Base-by-base conservation (phyloP, 2,329 filamentous ascomycete genomes). In the Leptographium procerum region DNA sequence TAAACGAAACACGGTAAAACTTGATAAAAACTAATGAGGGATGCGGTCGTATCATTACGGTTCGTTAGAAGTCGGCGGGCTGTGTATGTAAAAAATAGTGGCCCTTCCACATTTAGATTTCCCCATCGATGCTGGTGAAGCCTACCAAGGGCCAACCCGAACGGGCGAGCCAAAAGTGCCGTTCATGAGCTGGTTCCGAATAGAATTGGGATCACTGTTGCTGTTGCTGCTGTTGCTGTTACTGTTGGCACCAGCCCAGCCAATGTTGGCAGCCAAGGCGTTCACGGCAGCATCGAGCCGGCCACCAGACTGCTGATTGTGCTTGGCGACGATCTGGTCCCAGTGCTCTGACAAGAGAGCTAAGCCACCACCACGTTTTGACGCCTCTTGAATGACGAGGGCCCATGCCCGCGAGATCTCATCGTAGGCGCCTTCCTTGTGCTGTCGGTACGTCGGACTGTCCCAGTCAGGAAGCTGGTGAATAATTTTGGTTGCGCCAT, bases 401-500 rank as follows among this genome's bases (percentile, higher is more conserved):
- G 89, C 86, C 94, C 94, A 99, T 1, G 94, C 94, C 67, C 87
- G 90, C 29, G 89, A 87, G 63, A 99, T 91, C 69, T 97, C 94
- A 67, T 99, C 92, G 69, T 99, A 99, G 8, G 92, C 91, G 63
- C 90, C 90, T 64, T 96, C 87, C 72, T 96, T 96, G 75, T 95
- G 89, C 66, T 96, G 82, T 64, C 91, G 91, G 73, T 96, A 88
- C 62, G 89, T 84, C 61, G 87, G 88, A 51, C 85, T 89, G 65
- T 94, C 88, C 91, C 91, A 99, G 67, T 95, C 83, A 3, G 94
- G 94, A 50, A 99, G 78, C 45, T 85, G 80, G 71, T 99, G 91
- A 59, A 97, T 88, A 59, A 97, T 83, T 64, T 92, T 85, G 34
- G 94, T 99, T 60, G 88, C 92, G 52, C 87, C 87, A 64, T 99